phyloP scores from a whole-genome alignment of 2,329 filamentous ascomycete species.

The Magnaporthiopsis incrustans region DNA sequence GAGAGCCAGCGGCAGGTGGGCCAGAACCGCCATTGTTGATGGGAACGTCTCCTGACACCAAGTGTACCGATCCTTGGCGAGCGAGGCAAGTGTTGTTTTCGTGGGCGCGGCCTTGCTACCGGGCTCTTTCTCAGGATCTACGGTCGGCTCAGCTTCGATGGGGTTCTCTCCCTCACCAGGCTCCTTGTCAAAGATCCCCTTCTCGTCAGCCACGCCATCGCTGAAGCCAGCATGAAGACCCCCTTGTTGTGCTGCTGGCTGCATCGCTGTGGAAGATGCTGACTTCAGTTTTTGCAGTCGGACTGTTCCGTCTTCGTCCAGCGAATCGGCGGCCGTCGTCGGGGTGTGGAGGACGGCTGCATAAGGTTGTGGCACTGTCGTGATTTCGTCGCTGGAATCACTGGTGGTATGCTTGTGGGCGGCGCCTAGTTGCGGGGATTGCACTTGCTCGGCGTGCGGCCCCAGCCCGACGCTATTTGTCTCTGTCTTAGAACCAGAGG shows the following conservation, averaged over 20 bases:
- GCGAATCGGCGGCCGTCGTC: neutral
- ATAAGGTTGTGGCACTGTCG: neutral
- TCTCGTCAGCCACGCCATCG: neutral
- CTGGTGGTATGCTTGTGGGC: neutral
- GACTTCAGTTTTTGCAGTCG: conserved; percentile 5
- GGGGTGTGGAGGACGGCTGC: neutral
- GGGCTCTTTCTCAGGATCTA: neutral
- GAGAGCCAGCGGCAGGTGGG: conserved; percentile 58
- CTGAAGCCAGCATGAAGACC: neutral
- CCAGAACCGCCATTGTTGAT: conserved; percentile 55
- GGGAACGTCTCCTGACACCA: conserved; percentile 66
- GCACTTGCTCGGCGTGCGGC: neutral
- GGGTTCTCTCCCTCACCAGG: neutral
- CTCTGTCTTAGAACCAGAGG: neutral
- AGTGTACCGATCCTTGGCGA: conserved; percentile 34
- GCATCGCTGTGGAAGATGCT: neutral
- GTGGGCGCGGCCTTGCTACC: neutral
- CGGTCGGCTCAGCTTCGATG: neutral
- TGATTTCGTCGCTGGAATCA: neutral
- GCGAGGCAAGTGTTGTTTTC: conserved; percentile 41
- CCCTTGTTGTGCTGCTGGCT: neutral
- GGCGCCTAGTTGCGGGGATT: neutral
- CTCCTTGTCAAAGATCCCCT: neutral
- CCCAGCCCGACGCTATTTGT: neutral
- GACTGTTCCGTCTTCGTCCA: conserved; percentile 24